Evolutionary conservation across 805 yeast genomes (phyloP).

Genomic region (Candida vaughaniae): DNA sequence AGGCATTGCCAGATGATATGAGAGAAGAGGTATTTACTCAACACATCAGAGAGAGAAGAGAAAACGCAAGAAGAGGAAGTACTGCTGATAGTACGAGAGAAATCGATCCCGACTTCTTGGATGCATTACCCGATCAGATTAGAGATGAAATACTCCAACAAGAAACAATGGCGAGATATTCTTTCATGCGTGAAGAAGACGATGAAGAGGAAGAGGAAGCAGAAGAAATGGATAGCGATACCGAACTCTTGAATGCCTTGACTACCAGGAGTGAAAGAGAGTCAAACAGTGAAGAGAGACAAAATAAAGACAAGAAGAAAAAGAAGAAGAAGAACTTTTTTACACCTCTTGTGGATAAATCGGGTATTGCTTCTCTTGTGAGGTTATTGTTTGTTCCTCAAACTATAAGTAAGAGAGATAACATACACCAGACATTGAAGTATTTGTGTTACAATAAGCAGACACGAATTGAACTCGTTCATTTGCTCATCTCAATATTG

Average conservation of each 20-base stretch:
- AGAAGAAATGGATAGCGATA: constrained; percentile 16
- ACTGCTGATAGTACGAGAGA: constrained; percentile 51
- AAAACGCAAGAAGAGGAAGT: constrained; percentile 43
- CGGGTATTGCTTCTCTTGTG: constrained; percentile 72
- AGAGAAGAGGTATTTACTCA: constrained; percentile 88
- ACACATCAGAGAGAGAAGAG: constrained; percentile 74
- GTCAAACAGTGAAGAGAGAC: constrained; percentile 11
- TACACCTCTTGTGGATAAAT: constrained; percentile 69
- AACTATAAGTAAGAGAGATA: constrained; percentile 58
- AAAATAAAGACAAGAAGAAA: constrained; percentile 12
- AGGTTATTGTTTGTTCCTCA: constrained; percentile 75
- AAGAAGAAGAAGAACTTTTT: constrained; percentile 34
- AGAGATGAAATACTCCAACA: constrained; percentile 63
- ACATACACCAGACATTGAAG: constrained; percentile 62
- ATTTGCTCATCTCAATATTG: constrained; percentile 62
- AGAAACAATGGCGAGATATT: constrained; percentile 47
- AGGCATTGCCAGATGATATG: constrained; percentile 90
- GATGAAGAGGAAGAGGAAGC: constrained; percentile 23
- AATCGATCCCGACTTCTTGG: constrained; percentile 75
- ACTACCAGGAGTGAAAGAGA: not conserved
- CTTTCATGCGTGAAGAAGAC: constrained; percentile 18
- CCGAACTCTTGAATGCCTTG: not conserved
- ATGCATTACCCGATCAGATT: constrained; percentile 71
- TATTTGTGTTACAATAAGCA: constrained; percentile 75
- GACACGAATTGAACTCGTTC: constrained; percentile 71